Evolutionary conservation across 78 protist genomes (phyloP).

Genomic region (Dictyostelium discoideum): dicty_2.7 NC_007091.3:3272001-3272500

Average conservation of each 20-base stretch:
- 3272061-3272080: constrained; percentile 16
- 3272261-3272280: constrained; percentile 5
- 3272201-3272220: constrained; percentile 51
- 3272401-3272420: constrained; percentile 55
- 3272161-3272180: constrained; percentile 73
- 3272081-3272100: constrained; percentile 57
- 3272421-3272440: constrained; percentile 62
- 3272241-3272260: constrained; percentile 79
- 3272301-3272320: neutral
- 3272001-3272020: neutral
- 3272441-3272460: constrained; percentile 56
- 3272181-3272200: constrained; percentile 74
- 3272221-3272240: constrained; percentile 74
- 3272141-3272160: constrained; percentile 54
- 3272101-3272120: constrained; percentile 54
- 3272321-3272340: neutral
- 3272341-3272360: constrained; percentile 41
- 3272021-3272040: constrained; percentile 74
- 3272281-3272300: neutral
- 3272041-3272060: constrained; percentile 28
- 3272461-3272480: neutral
- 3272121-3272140: constrained; percentile 42
- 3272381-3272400: constrained; percentile 74
- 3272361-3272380: constrained; percentile 80
- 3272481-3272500: neutral